Evolutionary conservation across 768 basidiomycete genomes (phyloP), one percentile per base, ranked within the genome.

Genomic region (Mycena albidolilacea): DNA sequence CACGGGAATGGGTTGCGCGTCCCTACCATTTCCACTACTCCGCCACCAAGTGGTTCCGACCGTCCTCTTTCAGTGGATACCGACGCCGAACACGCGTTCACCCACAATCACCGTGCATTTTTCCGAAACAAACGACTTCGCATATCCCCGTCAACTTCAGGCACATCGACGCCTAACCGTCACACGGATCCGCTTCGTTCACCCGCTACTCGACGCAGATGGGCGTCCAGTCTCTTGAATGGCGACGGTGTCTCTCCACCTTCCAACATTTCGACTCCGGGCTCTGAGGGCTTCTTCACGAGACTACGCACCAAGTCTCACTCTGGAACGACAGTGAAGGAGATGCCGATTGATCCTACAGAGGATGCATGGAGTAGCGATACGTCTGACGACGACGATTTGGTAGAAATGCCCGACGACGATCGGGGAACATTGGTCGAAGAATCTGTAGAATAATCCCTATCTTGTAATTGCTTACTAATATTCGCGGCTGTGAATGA

Each of bases 41-140:
- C 86, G 1, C 83, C 83, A 9, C 80, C 83, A 17, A 83, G 84
- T 39, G 84, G 79, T 59, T 85, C 83, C 15, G 90, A 92, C 37
- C 81, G 82, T 11, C 91, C 93, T 11, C 80, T 95, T 44, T 89
- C 95, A 10, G 86, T 93, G 67, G 95, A 96, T 76, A 92, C 94
- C 0, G 95, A 97, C 78, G 90, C 90, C 0, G 95, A 96, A 81
- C 86, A 84, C 6, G 92, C 92, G 0, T 94, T 94, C 77, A 82
- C 85, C 46, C 88, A 87, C 64, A 88, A 89, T 2, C 87, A 89
- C 2, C 82, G 84, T 38, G 87, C 88, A 83, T 89, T 89, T 69
- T 90, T 88, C 38, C 64, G 75, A 69, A 70, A 70, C 76, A 87
- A 85, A 73, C 88, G 88, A 54, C 86, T 85, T 11, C 86, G 86